Evolutionary conservation across 2,329 filamentous ascomycete species (phyloP), one percentile per base, ranked within the genome.

Genomic region (Sarocladiaceae sp.): DNA sequence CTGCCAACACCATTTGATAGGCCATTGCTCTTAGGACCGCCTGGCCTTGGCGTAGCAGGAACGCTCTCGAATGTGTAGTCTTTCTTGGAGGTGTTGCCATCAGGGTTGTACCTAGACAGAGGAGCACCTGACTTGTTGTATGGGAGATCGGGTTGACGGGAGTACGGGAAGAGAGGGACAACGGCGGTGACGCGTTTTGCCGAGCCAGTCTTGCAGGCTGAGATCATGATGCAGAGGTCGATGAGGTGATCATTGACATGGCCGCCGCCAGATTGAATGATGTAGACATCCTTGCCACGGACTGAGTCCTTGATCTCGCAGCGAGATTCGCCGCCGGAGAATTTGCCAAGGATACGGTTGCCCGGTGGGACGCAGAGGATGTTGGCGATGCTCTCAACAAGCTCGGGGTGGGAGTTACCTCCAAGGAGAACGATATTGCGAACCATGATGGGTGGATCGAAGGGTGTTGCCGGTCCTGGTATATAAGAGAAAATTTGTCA

Each of bases 271-370:
- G 90, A 94, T 72, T 97, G 93, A 64, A 99, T 90, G 67, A 97
- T 97, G 75, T 95, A 99, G 68, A 97, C 94, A 83, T 99, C 94
- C 71, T 99, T 99, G 61, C 90, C 94, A 62, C 94, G 88, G 50
- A 99, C 94, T 13, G 91, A 96, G 71, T 99, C 94, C 68, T 92
- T 82, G 64, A 99, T 96, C 71, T 97, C 94, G 57, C 96, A 93
- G 52, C 93, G 85, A 60, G 89, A 96, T 75, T 97, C 94, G 60
- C 94, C 94, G 50, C 94, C 90, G 28, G 91, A 90, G 75, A 99
- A 99, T 74, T 97, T 97, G 66, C 79, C 82, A 48, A 97, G 83
- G 56, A 92, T 84, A 60, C 93, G 87, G 64, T 91, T 86, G 60
- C 90, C 90, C 18, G 83, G 78, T n/a, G 90, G 86, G 52, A 99